Evolutionary conservation across 106 monocot species (phyloP).

Genomic region (Allium cepa): DNA sequence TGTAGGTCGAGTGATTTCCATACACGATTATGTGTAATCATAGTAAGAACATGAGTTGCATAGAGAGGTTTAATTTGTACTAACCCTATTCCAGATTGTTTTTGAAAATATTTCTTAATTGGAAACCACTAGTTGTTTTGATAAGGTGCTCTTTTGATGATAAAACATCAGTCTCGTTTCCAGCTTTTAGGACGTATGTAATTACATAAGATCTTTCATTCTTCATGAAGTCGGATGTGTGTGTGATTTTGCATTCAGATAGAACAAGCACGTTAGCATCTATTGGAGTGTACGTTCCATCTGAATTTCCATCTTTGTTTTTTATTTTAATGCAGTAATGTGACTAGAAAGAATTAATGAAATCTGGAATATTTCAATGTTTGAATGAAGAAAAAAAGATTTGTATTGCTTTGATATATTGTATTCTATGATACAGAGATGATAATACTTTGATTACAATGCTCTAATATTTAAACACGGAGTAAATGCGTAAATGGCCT

Average conservation of each 20-base stretch:
- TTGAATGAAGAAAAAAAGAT: too few relatives aligned
- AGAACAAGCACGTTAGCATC: constrained; percentile 19
- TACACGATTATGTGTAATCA: constrained; percentile 29
- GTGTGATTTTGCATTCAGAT: constrained; percentile 7
- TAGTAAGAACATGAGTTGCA: constrained; percentile 21
- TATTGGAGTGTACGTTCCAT: constrained; percentile 12
- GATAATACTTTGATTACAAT: too few relatives aligned
- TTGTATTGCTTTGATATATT: too few relatives aligned
- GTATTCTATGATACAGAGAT: too few relatives aligned
- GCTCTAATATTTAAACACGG: too few relatives aligned
- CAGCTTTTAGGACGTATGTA: constrained; percentile 15
- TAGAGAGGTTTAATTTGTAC: neutral
- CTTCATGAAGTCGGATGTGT: constrained; percentile 1
- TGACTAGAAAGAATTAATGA: too few relatives aligned
- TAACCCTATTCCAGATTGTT: neutral
- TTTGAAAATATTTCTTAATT: neutral
- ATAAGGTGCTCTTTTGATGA: constrained; percentile 6
- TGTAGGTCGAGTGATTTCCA: constrained; percentile 24
- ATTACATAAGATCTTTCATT: constrained; percentile 8
- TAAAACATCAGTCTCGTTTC: neutral
- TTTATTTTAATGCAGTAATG: neutral
- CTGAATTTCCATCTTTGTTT: neutral
- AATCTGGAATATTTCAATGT: too few relatives aligned
- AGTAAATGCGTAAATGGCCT: too few relatives aligned
- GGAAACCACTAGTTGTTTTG: neutral